Base-by-base conservation (phyloP, 2,329 filamentous ascomycete species). In the Diaporthe citrichinensis region DNA sequence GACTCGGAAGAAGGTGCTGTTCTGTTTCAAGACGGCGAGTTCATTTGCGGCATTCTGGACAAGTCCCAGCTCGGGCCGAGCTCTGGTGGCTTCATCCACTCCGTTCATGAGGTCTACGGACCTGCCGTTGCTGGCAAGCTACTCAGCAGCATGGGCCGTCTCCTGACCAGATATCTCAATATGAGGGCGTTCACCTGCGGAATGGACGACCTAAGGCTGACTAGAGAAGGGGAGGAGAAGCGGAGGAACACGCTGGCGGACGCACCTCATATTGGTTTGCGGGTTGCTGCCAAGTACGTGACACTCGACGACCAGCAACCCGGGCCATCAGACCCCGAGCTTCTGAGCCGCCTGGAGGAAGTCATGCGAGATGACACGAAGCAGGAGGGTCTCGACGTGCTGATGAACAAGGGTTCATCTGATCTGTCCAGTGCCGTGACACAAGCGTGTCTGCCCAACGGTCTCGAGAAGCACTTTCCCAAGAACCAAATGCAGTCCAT, bases 401-500 rank as follows among this genome's bases (percentile, higher is more conserved):
- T 98, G 78, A 95, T 95, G 84, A 98, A 97, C 81, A 88, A 90
- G 36, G 89, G 89, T 68, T 93, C 92, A 69, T 88, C 88, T 17
- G 85, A 89, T 4, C 90, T 99, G 36, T 98, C 96, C 5, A 92
- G 94, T 23, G 90, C 88, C 1, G 93, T 98, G 59, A 98, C 96
- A 14, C 88, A 88, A 62, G 90, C 91, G 2, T 98, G 95, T 84
- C 89, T 99, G 78, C 97, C 97, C 0, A 85, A 87, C 28, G 95
- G 94, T 57, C 90, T 99, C 39, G 92, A 94, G 80, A 99, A 98
- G 85, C 91, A 94, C 10, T 99, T 99, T 84, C 97, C 97, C 1
- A 94, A 93, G 82, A 99, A 99, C 82, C 96, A 98, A 85, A 99
- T 99, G 96, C 97, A 99, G 88, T 92, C 94, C 78, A 99, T 99